Evolutionary conservation across 1,284 basidiomycete species (phyloP).

Genomic region (Nidula niveotomentosa): DNA sequence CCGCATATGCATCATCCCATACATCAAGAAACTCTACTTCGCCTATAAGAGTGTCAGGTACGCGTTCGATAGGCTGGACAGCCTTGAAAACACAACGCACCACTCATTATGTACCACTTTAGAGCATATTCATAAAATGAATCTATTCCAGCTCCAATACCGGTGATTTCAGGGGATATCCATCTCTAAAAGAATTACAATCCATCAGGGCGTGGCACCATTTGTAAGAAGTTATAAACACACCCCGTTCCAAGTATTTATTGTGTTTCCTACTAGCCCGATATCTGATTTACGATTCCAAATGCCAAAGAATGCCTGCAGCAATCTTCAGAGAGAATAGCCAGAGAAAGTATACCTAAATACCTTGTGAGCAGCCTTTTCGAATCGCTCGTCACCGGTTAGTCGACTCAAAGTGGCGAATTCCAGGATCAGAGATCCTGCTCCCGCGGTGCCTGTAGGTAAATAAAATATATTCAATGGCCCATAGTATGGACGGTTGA

Average conservation of each 20-base stretch:
- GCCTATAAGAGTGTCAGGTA: conserved; percentile 41
- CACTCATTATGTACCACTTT: conserved; percentile 88
- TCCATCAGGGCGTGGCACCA: neutral
- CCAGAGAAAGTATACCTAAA: neutral
- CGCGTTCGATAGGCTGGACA: neutral
- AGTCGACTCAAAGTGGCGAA: conserved; percentile 90
- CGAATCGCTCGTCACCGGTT: conserved; percentile 85
- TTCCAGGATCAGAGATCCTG: conserved; percentile 88
- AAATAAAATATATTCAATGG: conserved; percentile 7
- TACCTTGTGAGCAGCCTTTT: conserved; percentile 74
- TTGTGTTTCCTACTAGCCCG: conserved; percentile 85
- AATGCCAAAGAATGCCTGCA: conserved; percentile 80
- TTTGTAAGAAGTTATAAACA: conserved; percentile 22
- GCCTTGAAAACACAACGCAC: conserved; percentile 38
- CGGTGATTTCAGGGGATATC: conserved; percentile 72
- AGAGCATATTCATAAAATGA: conserved; percentile 93
- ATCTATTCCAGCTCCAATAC: conserved; percentile 91
- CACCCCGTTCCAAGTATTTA: conserved; percentile 79
- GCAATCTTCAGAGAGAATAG: neutral
- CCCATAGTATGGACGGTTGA: neutral
- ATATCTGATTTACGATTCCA: conserved; percentile 89
- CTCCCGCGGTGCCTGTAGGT: conserved; percentile 79
- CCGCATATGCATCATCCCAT: conserved; percentile 89
- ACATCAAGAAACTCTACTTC: conserved; percentile 89
- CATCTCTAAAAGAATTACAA: conserved; percentile 45